phyloP scores from a whole-genome alignment of 2,329 filamentous ascomycete genomes.

The Apiospora arundinis region DNA sequence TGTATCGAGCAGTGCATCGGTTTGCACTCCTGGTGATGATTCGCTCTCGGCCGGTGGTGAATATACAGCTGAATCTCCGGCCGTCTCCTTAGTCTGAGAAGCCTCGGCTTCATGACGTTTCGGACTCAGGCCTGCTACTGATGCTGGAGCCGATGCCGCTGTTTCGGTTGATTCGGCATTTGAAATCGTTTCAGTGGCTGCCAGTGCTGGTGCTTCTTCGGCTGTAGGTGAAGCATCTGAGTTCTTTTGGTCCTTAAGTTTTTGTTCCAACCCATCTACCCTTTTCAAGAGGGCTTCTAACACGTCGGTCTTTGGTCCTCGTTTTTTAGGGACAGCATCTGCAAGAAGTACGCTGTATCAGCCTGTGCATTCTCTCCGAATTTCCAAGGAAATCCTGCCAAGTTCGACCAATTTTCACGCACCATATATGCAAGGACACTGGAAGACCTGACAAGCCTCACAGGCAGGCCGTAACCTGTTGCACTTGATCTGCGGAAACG shows the following conservation, averaged over 20 bases:
- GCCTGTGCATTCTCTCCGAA: background rate
- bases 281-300: slow-evolving; percentile 83
- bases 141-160: slow-evolving; percentile 33
- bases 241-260: slow-evolving; percentile 72
- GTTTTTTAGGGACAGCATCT: slow-evolving; percentile 90
- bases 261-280: slow-evolving; percentile 83
- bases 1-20: slow-evolving; percentile 73
- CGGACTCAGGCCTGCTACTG: slow-evolving; percentile 43
- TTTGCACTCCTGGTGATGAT: slow-evolving; percentile 52
- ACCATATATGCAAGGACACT: slow-evolving; percentile 90
- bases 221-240: slow-evolving; percentile 48
- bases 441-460: slow-evolving; percentile 88
- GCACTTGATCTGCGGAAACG: slow-evolving; percentile 78
- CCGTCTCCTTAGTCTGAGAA: slow-evolving; percentile 40
- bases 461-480: slow-evolving; percentile 84
- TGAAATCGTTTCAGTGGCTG: slow-evolving; percentile 34
- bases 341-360: slow-evolving; percentile 22
- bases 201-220: slow-evolving; percentile 37
- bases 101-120: slow-evolving; percentile 49
- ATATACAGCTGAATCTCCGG: slow-evolving; percentile 48
- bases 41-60: slow-evolving; percentile 52
- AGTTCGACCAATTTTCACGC: slow-evolving; percentile 39
- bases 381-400: background rate
- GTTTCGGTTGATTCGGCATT: slow-evolving; percentile 25
- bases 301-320: slow-evolving; percentile 89